Base-by-base conservation (phyloP, 192 early-diverging fungal genomes). In the Coemansia sp. region DNA sequence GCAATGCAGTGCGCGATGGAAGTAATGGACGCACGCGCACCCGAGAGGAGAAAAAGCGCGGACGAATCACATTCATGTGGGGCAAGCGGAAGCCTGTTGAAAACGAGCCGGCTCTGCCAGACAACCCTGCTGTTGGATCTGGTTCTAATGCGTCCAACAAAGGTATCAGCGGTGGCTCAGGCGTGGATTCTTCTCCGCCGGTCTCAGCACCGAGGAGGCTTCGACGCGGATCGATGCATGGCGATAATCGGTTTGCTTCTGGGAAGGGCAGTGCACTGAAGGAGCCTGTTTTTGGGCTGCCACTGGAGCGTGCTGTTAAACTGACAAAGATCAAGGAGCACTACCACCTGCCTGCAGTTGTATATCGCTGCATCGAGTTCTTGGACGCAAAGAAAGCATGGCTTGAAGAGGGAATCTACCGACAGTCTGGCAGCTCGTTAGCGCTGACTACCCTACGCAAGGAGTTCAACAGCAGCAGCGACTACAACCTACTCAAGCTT, bases 321-420 rank as follows among this genome's bases (percentile, higher is more conserved):
- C 71, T 87, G 13, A 88, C 91, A 6, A 75, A 84, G 25, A 81
- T 95, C 23, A 84, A 85, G 29, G 94, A 94, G 43, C 87, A 85
- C 10, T 89, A 91, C 71, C 87, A 89, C 30, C 81, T 98, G 20
- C 97, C 97, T 21, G 89, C 94, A 3, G 87, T 99, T 31, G 90
- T 99, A 2, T 97, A 90, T 76, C 83, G 97, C 20, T 97, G 95
- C 66, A 95, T 99, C 58, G 95, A 99, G 82, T 99, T 93, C 66
- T 72, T 99, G 53, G 96, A 99, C 72, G 86, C 89, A 3, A 92
- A 91, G 71, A 90, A 92, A 70, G 96, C 95, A 8, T 87, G 82
- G 56, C 68, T 91, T 23, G 97, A 99, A 64, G 95, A 98, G 77
- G 97, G 97, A 4, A 90, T 99, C 31, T 99, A 98, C 81, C 88